Evolutionary conservation across 2,329 filamentous ascomycete species (phyloP).

Genomic region (Claviceps sp.): DNA sequence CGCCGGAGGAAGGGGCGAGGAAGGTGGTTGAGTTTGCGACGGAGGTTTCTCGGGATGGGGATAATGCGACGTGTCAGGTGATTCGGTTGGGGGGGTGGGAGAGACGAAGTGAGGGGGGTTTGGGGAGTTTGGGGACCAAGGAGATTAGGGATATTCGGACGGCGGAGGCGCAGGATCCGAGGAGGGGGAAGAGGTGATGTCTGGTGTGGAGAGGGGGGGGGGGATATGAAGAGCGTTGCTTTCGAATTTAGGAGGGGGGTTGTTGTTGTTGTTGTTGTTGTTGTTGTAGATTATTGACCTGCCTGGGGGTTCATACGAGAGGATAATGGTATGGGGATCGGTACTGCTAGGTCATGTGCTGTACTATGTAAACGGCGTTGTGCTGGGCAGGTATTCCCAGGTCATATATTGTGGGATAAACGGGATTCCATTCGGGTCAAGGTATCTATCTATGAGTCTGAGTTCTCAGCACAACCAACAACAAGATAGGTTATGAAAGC

Average conservation of each 20-base stretch:
- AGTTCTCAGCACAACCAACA: too few relatives aligned
- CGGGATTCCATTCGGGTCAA: too few relatives aligned
- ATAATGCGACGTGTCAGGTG: conserved; percentile 57
- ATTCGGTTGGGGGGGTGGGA: conserved; percentile 58
- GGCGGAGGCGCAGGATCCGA: conserved; percentile 69
- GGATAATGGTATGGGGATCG: too few relatives aligned
- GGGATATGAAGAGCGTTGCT: not conserved
- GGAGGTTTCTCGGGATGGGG: conserved; percentile 57
- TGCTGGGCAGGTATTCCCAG: too few relatives aligned
- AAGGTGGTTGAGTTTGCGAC: conserved; percentile 78
- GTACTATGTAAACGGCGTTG: too few relatives aligned
- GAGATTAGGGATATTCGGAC: conserved; percentile 77
- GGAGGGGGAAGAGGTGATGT: conserved; percentile 47
- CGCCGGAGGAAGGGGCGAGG: conserved; percentile 71
- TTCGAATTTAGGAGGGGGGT: not conserved
- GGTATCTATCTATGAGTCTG: too few relatives aligned
- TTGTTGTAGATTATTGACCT: too few relatives aligned
- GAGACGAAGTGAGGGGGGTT: conserved; percentile 64
- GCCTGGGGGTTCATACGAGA: too few relatives aligned
- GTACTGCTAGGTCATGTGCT: too few relatives aligned
- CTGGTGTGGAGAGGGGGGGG: not conserved
- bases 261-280: too few relatives aligned
- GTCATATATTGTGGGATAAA: too few relatives aligned
- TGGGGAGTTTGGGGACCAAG: conserved; percentile 82
- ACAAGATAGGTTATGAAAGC: too few relatives aligned